phyloP scores from a whole-genome alignment of 1,284 basidiomycete species.

The Irpex sp. region DNA sequence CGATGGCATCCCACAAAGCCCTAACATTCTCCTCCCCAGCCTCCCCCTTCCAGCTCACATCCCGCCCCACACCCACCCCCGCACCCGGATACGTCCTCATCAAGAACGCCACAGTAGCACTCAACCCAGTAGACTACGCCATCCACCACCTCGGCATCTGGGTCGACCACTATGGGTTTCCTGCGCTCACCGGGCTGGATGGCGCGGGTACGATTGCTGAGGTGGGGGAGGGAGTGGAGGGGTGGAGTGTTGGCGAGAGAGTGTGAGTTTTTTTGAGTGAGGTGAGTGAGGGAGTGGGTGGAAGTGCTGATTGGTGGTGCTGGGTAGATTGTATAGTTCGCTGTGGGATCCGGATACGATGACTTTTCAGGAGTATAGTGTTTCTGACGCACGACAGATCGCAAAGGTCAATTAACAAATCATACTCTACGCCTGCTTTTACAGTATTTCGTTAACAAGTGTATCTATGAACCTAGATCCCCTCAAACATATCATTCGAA shows the following conservation, averaged over 20 bases:
- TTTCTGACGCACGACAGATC: constrained; percentile 1
- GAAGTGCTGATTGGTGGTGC: too few relatives aligned
- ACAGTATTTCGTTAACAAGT: too few relatives aligned
- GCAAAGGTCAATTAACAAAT: constrained; percentile 9
- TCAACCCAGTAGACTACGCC: not conserved
- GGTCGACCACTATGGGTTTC: not conserved
- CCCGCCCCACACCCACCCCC: not conserved
- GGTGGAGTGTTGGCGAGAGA: not conserved
- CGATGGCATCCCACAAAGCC: not conserved
- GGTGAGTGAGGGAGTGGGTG: too few relatives aligned
- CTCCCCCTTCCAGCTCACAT: not conserved
- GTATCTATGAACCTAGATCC: constrained; percentile 7
- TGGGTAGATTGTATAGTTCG: not conserved
- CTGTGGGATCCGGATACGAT: constrained; percentile 4
- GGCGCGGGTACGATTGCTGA: not conserved
- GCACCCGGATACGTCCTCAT: not conserved
- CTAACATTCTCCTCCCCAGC: not conserved
- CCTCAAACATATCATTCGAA: constrained; percentile 15
- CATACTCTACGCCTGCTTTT: too few relatives aligned
- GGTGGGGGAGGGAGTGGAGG: not conserved
- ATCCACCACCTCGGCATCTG: not conserved
- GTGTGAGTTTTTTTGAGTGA: too few relatives aligned
- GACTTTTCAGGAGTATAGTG: constrained; percentile 17
- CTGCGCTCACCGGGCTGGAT: not conserved
- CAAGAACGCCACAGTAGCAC: not conserved